phyloP scores from a whole-genome alignment of 2,329 filamentous ascomycete species.

The Fusarium sp. region DNA sequence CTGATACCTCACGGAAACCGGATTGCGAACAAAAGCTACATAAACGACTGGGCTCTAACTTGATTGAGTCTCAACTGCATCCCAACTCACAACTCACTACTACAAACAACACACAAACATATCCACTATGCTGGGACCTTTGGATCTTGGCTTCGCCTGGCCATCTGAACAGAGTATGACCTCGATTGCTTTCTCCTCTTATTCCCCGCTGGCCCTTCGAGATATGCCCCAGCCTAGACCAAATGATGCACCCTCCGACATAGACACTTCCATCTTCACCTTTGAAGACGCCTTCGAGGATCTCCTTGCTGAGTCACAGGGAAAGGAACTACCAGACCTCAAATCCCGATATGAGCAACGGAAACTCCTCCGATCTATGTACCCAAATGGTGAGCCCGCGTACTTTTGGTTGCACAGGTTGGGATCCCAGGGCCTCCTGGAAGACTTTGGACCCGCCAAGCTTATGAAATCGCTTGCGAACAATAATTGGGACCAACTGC shows the following conservation, averaged over 20 bases:
- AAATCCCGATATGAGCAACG: slow-evolving; percentile 49
- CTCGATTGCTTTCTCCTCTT: slow-evolving; percentile 41
- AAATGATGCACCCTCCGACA: slow-evolving; percentile 52
- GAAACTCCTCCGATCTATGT: slow-evolving; percentile 52
- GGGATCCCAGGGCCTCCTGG: slow-evolving; percentile 52
- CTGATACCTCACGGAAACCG: neutral
- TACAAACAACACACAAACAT: slow-evolving; percentile 7
- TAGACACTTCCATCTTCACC: slow-evolving; percentile 56
- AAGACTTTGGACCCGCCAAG: slow-evolving; percentile 42
- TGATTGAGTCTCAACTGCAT: slow-evolving; percentile 30
- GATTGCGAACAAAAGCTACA: slow-evolving; percentile 46
- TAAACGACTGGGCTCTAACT: slow-evolving; percentile 46
- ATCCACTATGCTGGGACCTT: slow-evolving; percentile 35
- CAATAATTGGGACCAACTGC: slow-evolving; percentile 45
- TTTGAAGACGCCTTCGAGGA: slow-evolving; percentile 70
- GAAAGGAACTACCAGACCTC: slow-evolving; percentile 55
- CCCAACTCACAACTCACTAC: neutral
- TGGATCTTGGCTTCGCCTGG: slow-evolving; percentile 32
- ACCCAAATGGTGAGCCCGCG: slow-evolving; percentile 53
- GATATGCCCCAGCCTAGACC: slow-evolving; percentile 60
- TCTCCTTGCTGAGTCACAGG: slow-evolving; percentile 60
- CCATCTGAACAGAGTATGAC: slow-evolving; percentile 32
- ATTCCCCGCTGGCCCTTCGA: slow-evolving; percentile 52
- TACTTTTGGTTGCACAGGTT: slow-evolving; percentile 56
- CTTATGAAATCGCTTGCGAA: slow-evolving; percentile 24